Evolutionary conservation across 495 filamentous ascomycete genomes (phyloP).

Genomic region (Cairneyella variabilis): DNA sequence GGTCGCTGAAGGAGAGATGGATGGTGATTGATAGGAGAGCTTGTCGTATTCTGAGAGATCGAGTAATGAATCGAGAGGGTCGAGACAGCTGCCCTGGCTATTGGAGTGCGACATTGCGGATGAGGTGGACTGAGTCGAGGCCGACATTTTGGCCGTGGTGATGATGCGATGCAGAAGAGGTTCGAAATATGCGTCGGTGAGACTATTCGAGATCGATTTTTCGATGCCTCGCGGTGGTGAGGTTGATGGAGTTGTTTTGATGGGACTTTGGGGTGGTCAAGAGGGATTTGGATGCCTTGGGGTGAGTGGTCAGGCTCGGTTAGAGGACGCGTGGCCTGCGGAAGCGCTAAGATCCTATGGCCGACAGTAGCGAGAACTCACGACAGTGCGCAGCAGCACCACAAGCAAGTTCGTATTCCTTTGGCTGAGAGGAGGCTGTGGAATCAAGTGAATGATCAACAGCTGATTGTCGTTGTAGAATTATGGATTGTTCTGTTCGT

Average conservation of each 20-base stretch:
- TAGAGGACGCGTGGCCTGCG: constrained; percentile 18
- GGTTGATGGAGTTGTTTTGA: constrained; percentile 3
- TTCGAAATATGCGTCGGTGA: too few relatives aligned
- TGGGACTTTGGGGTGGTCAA: constrained; percentile 12
- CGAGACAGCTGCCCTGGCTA: constrained; percentile 25
- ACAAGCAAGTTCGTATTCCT: neutral
- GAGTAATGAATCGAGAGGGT: constrained; percentile 37
- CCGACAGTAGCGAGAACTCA: neutral
- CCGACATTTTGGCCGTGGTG: constrained; percentile 13
- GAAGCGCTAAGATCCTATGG: constrained; percentile 1
- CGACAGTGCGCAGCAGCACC: neutral
- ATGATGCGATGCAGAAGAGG: constrained; percentile 8
- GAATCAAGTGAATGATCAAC: neutral
- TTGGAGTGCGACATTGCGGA: constrained; percentile 28
- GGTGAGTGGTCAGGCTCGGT: constrained; percentile 25
- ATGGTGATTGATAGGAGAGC: constrained; percentile 40
- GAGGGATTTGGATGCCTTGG: constrained; percentile 28
- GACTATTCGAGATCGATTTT: too few relatives aligned
- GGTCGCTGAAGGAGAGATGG: constrained; percentile 40
- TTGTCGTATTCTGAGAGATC: constrained; percentile 46
- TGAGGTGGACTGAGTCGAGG: constrained; percentile 16
- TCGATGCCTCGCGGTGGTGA: too few relatives aligned
- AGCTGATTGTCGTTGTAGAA: neutral
- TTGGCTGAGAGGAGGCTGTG: neutral
- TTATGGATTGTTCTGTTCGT: neutral